Percentiles rank a stretch among this genome's conserved stretches.
Conservation (phyloP, 2,329 filamentous ascomycete genomes). For the Shiraia sp. region DNA sequence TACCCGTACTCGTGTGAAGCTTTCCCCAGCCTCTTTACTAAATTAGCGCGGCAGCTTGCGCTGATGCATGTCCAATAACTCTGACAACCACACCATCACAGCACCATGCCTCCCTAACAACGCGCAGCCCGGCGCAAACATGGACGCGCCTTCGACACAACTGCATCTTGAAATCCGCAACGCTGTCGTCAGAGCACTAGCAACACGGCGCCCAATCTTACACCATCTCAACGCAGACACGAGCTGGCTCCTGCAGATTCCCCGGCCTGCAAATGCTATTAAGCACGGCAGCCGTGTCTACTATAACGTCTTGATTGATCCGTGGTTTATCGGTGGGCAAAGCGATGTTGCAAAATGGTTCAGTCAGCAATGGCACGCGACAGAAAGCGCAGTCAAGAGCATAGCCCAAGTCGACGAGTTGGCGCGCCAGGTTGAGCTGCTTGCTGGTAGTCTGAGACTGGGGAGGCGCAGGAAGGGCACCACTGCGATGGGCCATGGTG, state of each 20-base stretch:
- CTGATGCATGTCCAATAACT: slow-evolving; percentile 5
- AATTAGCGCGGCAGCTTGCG: slow-evolving; percentile 12
- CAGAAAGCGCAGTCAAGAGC: slow-evolving; percentile 57
- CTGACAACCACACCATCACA: slow-evolving; percentile 1
- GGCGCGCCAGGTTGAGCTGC: slow-evolving; percentile 55
- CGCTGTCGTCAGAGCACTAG: slow-evolving; percentile 45
- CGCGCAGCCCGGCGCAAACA: slow-evolving; percentile 17
- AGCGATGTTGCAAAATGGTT: slow-evolving; percentile 68
- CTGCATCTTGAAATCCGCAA: slow-evolving; percentile 50
- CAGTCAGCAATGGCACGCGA: slow-evolving; percentile 66
- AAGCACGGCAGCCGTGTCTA: slow-evolving; percentile 54
- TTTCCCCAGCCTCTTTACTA: slow-evolving; percentile 10
- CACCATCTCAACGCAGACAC: slow-evolving; percentile 70
- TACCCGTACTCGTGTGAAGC: too few relatives aligned
- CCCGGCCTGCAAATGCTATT: slow-evolving; percentile 53
- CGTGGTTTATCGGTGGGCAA: slow-evolving; percentile 66
- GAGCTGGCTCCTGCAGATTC: slow-evolving; percentile 68
- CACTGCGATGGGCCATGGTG: slow-evolving; percentile 7
- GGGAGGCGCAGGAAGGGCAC: slow-evolving; percentile 16
- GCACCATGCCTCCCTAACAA: slow-evolving; percentile 26
- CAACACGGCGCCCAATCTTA: slow-evolving; percentile 57
- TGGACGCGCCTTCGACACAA: slow-evolving; percentile 45
- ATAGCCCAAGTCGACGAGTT: slow-evolving; percentile 60
- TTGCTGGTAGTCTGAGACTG: slow-evolving; percentile 36
- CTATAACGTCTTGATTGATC: slow-evolving; percentile 68